Evolutionary conservation across 345 rosid genomes (phyloP), one percentile per base, ranked within the genome.

Genomic region (Populus tremula): DNA sequence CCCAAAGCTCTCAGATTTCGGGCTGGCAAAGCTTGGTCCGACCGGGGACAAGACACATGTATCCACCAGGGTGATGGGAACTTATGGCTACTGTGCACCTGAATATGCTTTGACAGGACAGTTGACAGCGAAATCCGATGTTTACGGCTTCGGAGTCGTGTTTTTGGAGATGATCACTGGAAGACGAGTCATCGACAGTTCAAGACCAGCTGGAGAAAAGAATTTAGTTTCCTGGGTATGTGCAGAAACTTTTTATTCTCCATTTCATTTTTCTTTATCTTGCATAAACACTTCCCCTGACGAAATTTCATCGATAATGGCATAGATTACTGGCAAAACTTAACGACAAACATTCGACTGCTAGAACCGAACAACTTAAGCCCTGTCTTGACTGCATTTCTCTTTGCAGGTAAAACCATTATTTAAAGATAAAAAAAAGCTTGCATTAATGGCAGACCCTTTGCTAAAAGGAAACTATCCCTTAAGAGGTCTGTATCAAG

Each of bases 31-130:
- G 80, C 89, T 92, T 29, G 95, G 95, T 75, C 95, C 95, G 3
- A 92, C 89, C 0, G 95, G 92, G 54, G 92, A 85, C 14, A 84
- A 86, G 83, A 71, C 89, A 70, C 88, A 91, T 80, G 93, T 92
- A 23, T 91, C 97, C 65, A 92, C 97, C 23, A 85, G 97, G 84
- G 97, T 92, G 69, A 92, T 92, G 97, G 97, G 97, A 64, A 92
- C 97, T 18, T 92, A 90, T 38, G 97, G 97, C 43, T 91, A 89
- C 25, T 92, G 97, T 72, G 91, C 97, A 12, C 97, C 94, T 0
- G 97, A 92, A 77, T 91, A 91, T 76, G 94, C 93, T 29, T 77
- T 82, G 23, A 89, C 93, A 0, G 97, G 97, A 53, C 86, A 91
- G 67, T 83, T 92, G 80, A 92, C 97, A 6, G 25, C 83, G 8